These are phyloP conservation scores for Scedosporium boydii DNA, from an alignment of 2,329 filamentous ascomycete species.

Conservation along the genomic window DNA sequence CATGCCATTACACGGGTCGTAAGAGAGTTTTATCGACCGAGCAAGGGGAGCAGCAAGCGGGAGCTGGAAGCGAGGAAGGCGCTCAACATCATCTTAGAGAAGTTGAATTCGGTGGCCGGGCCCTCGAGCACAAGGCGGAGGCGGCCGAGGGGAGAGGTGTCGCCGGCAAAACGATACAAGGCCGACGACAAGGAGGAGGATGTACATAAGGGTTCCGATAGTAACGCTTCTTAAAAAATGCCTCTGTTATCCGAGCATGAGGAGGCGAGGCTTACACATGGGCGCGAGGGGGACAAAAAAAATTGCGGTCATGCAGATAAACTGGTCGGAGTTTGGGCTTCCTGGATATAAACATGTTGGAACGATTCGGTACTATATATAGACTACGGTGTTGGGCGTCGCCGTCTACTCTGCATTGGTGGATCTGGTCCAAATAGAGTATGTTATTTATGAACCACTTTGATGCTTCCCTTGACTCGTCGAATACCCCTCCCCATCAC, in stretches of 20 bases:
- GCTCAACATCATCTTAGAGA: constrained; percentile 33
- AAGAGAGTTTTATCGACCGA: constrained; percentile 44
- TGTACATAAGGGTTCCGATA: neutral
- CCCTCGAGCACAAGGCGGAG: constrained; percentile 15
- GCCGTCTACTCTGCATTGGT: no score
- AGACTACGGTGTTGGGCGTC: no score
- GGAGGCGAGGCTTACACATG: neutral
- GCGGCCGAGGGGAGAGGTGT: constrained; percentile 29
- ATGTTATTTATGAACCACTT: no score
- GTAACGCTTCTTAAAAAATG: neutral
- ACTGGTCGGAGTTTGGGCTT: no score
- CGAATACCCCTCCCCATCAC: constrained; percentile 18
- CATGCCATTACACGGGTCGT: constrained; percentile 44
- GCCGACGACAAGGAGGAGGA: constrained; percentile 11
- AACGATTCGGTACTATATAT: no score
- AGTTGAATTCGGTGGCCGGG: constrained; percentile 8
- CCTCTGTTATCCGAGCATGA: neutral
- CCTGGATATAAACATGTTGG: no score
- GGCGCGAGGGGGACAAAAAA: neutral
- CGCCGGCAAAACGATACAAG: constrained; percentile 34
- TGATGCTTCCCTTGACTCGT: no score
- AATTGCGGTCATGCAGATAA: no score
- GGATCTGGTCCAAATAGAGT: no score
- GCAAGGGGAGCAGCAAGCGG: constrained; percentile 33
- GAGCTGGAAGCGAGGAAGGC: constrained; percentile 45